Conservation (phyloP, 352 stramenopile genomes). For the Phytophthora litchii region DNA sequence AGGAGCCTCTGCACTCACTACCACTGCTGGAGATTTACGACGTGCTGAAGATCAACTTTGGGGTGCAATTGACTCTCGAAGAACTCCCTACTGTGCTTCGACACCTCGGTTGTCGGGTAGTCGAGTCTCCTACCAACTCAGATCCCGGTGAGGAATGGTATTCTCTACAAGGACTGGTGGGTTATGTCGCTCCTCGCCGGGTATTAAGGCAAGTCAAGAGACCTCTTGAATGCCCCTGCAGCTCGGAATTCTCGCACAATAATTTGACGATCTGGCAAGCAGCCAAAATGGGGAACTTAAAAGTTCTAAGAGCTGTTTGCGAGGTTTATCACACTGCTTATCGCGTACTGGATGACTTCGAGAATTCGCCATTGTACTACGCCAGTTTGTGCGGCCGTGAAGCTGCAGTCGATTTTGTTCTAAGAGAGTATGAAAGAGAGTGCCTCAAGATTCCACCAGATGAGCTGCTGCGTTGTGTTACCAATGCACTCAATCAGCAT, state of each 20-base stretch:
- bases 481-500: conserved; percentile 36
- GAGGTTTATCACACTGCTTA: conserved; percentile 21
- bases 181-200: conserved; percentile 32
- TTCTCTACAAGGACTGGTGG: conserved; percentile 29
- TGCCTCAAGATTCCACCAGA: conserved; percentile 18
- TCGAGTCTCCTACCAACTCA: conserved; percentile 5
- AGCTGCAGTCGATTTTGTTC: conserved; percentile 30
- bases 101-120: conserved; percentile 36
- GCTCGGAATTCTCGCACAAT: conserved; percentile 18
- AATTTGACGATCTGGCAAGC: conserved; percentile 44
- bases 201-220: conserved; percentile 33
- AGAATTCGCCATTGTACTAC: conserved; percentile 45
- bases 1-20: conserved; percentile 11
- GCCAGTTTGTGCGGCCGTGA: conserved; percentile 39
- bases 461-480: conserved; percentile 42
- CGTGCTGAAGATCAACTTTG: conserved; percentile 36
- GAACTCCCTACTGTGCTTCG: conserved; percentile 36
- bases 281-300: conserved; percentile 32
- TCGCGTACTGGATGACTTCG: conserved; percentile 36
- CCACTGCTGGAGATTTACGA: conserved; percentile 38
- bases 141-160: conserved; percentile 24
- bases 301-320: conserved; percentile 32
- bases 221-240: conserved; percentile 7
- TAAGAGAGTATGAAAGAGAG: conserved; percentile 29
- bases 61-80: conserved; percentile 32